Evolutionary conservation across 345 rosid species (phyloP).

Genomic region (Erodium maritimum): DNA sequence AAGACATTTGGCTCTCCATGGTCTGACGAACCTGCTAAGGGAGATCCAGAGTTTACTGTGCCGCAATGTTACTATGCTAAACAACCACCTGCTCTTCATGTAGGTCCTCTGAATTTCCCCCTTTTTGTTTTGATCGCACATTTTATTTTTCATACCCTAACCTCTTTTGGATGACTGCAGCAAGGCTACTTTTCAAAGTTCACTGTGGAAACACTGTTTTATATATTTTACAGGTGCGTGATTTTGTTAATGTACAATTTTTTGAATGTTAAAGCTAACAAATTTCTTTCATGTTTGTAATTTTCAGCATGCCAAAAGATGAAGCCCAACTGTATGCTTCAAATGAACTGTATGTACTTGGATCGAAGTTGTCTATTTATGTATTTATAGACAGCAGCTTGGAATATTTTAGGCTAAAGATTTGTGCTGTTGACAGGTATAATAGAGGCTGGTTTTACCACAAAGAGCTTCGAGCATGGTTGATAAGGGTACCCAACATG

Average conservation of each 20-base stretch:
- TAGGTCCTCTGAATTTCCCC: slow-evolving; percentile 18
- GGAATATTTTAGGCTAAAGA: background rate
- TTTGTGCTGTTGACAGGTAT: slow-evolving; percentile 40
- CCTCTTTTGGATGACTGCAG: slow-evolving; percentile 33
- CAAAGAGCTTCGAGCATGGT: slow-evolving; percentile 75
- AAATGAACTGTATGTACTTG: slow-evolving; percentile 73
- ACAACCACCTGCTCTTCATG: slow-evolving; percentile 69
- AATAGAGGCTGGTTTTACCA: slow-evolving; percentile 89
- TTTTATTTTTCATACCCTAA: background rate
- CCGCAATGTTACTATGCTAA: slow-evolving; percentile 90
- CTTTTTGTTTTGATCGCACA: background rate
- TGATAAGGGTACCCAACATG: slow-evolving; percentile 49
- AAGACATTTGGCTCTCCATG: slow-evolving; percentile 99
- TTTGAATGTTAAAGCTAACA: background rate
- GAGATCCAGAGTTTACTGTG: slow-evolving; percentile 80
- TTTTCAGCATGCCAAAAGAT: slow-evolving; percentile 91
- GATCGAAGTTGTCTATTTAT: background rate
- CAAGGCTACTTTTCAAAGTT: slow-evolving; percentile 76
- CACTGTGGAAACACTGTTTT: slow-evolving; percentile 59
- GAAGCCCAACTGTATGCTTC: slow-evolving; percentile 92
- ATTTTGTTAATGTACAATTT: background rate
- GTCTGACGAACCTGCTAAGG: slow-evolving; percentile 94
- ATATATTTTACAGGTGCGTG: slow-evolving; percentile 76
- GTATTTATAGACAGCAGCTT: background rate
- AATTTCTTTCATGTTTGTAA: slow-evolving; percentile 2